Evolutionary conservation across 495 filamentous ascomycete genomes (phyloP).

Genomic region (Tricharina praecox): DNA sequence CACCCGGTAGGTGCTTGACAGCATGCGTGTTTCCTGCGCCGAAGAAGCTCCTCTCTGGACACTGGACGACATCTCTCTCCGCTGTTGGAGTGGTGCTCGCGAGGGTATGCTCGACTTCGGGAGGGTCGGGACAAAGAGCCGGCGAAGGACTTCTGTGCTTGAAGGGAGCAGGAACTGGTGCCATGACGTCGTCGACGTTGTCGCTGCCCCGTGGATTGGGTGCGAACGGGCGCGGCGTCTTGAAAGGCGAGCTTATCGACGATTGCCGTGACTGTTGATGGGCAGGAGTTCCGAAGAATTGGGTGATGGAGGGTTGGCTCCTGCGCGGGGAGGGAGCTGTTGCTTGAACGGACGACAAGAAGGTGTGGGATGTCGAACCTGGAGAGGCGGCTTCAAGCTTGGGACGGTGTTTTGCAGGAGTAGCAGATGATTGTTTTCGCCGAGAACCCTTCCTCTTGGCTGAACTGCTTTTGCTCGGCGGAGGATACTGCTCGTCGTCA

Average conservation of each 20-base stretch:
- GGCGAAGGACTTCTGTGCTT: background rate
- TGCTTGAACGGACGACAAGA: background rate
- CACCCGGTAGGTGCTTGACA: too few species aligned
- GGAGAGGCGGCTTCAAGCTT: background rate
- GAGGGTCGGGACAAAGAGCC: too few species aligned
- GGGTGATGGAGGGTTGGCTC: slow-evolving; percentile 7
- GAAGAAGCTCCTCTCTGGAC: too few species aligned
- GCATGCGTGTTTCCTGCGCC: too few species aligned
- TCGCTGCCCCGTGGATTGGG: too few species aligned
- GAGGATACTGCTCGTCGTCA: background rate
- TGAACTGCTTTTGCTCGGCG: too few species aligned
- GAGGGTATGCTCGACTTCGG: too few species aligned
- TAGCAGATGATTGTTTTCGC: too few species aligned
- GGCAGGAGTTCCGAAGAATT: slow-evolving; percentile 7
- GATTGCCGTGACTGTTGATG: slow-evolving; percentile 1
- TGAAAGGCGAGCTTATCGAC: background rate
- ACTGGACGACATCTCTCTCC: too few species aligned
- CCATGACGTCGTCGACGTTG: background rate
- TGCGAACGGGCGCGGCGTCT: too few species aligned
- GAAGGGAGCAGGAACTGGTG: slow-evolving; percentile 6
- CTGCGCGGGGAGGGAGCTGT: slow-evolving; percentile 7
- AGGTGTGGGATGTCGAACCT: background rate
- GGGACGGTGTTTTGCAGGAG: background rate
- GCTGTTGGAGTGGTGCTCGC: too few species aligned
- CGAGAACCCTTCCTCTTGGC: too few species aligned